Evolutionary conservation across 1,139 yeast species (phyloP), one percentile per base, ranked within the genome.

Genomic region (Saccharomyces hybrid): DNA sequence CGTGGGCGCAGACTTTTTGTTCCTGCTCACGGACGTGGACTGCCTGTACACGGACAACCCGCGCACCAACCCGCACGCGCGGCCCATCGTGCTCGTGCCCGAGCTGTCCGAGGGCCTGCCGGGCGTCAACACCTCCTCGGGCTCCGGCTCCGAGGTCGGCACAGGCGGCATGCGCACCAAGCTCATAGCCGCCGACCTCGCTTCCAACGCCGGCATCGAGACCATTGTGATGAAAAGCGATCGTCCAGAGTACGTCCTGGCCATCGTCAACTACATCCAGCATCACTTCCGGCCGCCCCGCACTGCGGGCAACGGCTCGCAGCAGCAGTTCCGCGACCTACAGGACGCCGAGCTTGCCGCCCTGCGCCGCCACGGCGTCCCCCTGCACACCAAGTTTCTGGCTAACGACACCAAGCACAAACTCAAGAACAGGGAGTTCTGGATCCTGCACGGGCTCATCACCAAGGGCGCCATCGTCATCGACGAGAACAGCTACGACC

Each of bases 161-260:
- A 91, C 98, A 0, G 98, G 98, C 14, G 98, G 98, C 8, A 91
- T 91, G 98, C 87, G 95, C 48, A 91, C 98, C 26, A 91, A 91
- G 68, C 75, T 91, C 52, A 88, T 91, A 65, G 98, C 98, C 0
- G 97, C 98, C 0, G 96, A 89, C 64, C 76, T 91, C 59, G 97
- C 97, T 1, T 88, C 95, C 0, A 86, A 89, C 62, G 95, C 88
- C 0, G 98, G 98, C 1, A 93, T 88, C 19, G 86, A 95, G 34
- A 89, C 97, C 49, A 84, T 90, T 53, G 84, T 91, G 51, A 84
- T 96, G 65, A 80, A 85, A 57, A 84, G 93, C 27, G 78, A 82
- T 19, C 75, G 79, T 53, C 97, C 97, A 1, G 86, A 85, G 57
- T 79, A 83, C 55, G 84, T 91, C 53, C 73, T 83, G 57, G 79